Evolutionary conservation across 305 asterid genomes (phyloP).

Genomic region (Solanum aculeatissimum): DNA sequence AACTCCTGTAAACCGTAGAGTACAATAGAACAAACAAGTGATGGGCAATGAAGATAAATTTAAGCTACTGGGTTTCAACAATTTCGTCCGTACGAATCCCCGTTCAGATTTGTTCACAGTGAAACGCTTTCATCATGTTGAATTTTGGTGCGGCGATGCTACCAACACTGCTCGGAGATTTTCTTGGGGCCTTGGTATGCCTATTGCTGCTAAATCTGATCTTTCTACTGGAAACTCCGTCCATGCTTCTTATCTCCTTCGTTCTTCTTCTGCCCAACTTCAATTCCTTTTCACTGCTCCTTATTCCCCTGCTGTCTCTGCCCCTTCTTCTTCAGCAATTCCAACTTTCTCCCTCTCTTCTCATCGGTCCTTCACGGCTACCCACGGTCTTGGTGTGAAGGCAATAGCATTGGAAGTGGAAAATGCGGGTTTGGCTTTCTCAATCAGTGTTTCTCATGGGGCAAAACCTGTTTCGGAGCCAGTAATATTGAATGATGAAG

Average conservation of each 20-base stretch:
- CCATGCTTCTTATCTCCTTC: slow-evolving; percentile 85
- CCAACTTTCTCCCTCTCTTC: slow-evolving; percentile 40
- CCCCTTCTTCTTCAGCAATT: slow-evolving; percentile 37
- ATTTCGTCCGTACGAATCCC: slow-evolving; percentile 46
- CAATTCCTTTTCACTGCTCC: slow-evolving; percentile 79
- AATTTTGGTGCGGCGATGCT: slow-evolving; percentile 90
- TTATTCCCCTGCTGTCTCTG: slow-evolving; percentile 43
- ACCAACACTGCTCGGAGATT: slow-evolving; percentile 68
- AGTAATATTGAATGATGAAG: slow-evolving; percentile 13
- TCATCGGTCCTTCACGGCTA: slow-evolving; percentile 36
- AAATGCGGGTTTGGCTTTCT: slow-evolving; percentile 39
- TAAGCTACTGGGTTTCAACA: slow-evolving; percentile 51
- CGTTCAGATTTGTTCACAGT: slow-evolving; percentile 54
- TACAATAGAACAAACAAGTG: not conserved
- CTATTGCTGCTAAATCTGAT: slow-evolving; percentile 69
- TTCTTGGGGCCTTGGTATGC: slow-evolving; percentile 91
- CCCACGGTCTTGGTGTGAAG: slow-evolving; percentile 79
- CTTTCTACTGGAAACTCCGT: slow-evolving; percentile 83
- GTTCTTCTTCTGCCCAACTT: slow-evolving; percentile 60
- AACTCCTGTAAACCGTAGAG: too few relatives aligned
- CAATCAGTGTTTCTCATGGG: slow-evolving; percentile 52
- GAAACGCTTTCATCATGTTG: slow-evolving; percentile 74
- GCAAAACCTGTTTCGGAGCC: slow-evolving; percentile 52
- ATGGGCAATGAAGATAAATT: slow-evolving; percentile 5
- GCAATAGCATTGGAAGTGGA: slow-evolving; percentile 56